Evolutionary conservation across 495 filamentous ascomycete species (phyloP).

Genomic region (Podospora pseudoanserina): DNA sequence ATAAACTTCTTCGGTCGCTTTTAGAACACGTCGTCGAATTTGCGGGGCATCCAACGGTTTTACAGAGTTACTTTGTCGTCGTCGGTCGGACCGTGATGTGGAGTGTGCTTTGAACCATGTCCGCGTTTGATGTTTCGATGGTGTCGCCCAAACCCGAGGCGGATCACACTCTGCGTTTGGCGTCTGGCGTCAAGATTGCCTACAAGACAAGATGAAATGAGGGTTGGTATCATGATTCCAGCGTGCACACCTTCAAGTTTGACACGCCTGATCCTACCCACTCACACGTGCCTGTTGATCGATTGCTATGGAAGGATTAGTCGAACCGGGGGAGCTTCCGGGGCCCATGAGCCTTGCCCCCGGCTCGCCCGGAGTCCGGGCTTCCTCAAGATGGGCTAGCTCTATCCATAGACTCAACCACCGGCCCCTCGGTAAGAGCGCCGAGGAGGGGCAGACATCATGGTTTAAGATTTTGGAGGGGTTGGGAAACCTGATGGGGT

Average conservation of each 20-base stretch:
- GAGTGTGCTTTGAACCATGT: background rate
- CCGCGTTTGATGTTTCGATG: background rate
- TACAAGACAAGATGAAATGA: background rate
- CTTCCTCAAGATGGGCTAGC: slow-evolving; percentile 2
- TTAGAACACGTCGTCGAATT: background rate
- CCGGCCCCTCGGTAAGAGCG: slow-evolving; percentile 6
- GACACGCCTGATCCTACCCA: background rate
- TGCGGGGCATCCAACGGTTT: slow-evolving; percentile 3
- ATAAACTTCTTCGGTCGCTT: slow-evolving; percentile 6
- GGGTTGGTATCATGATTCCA: background rate
- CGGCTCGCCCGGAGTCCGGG: slow-evolving; percentile 4
- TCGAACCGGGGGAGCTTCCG: slow-evolving; percentile 4
- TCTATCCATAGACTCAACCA: slow-evolving; percentile 7
- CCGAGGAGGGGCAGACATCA: slow-evolving; percentile 7
- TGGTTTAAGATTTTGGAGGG: slow-evolving; percentile 4
- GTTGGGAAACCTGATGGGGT: background rate
- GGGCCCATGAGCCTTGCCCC: background rate
- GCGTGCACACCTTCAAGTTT: background rate
- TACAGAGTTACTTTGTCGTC: background rate
- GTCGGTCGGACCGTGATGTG: background rate
- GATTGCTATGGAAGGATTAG: background rate
- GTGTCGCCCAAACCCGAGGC: background rate
- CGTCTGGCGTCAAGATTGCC: background rate
- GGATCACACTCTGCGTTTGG: background rate
- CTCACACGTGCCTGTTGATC: background rate